Evolutionary conservation across 176 grass and related monocot species (phyloP).

Genomic region (Bolboschoenus planiculmis): DNA sequence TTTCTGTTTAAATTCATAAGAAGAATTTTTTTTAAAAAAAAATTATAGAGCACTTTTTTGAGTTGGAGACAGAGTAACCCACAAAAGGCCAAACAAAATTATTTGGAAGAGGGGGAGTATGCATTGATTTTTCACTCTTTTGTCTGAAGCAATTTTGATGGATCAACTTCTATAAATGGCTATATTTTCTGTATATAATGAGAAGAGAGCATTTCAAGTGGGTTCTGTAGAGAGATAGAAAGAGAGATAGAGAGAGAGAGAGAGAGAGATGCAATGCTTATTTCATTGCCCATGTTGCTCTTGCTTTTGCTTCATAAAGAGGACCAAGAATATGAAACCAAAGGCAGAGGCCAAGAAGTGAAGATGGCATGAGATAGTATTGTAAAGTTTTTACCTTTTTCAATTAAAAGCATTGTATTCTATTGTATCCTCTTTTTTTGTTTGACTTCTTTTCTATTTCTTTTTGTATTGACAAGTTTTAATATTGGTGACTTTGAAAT

Average conservation of each 20-base stretch:
- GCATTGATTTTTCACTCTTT: background rate
- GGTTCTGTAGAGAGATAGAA: background rate
- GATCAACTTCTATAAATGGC: background rate
- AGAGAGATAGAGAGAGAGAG: background rate
- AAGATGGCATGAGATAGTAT: background rate
- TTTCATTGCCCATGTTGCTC: slow-evolving; percentile 32
- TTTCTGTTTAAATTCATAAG: background rate
- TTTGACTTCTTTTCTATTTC: background rate
- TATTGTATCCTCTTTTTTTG: background rate
- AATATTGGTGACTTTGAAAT: background rate
- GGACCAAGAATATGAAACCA: slow-evolving; percentile 12
- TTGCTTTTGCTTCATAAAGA: slow-evolving; percentile 33
- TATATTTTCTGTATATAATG: background rate
- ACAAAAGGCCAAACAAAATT: slow-evolving; percentile 2
- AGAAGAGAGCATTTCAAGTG: background rate
- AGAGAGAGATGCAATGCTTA: slow-evolving; percentile 19
- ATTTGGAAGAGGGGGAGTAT: background rate
- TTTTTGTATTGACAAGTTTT: background rate
- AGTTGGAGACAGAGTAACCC: background rate
- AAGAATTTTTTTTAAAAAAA: background rate
- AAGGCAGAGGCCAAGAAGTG: slow-evolving; percentile 7
- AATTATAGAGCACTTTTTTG: background rate
- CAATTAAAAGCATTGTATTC: background rate
- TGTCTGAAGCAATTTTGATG: background rate
- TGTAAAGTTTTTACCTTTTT: background rate